Evolutionary conservation across 805 yeast species (phyloP).

Genomic region (Torulaspora microellipsoides): DNA sequence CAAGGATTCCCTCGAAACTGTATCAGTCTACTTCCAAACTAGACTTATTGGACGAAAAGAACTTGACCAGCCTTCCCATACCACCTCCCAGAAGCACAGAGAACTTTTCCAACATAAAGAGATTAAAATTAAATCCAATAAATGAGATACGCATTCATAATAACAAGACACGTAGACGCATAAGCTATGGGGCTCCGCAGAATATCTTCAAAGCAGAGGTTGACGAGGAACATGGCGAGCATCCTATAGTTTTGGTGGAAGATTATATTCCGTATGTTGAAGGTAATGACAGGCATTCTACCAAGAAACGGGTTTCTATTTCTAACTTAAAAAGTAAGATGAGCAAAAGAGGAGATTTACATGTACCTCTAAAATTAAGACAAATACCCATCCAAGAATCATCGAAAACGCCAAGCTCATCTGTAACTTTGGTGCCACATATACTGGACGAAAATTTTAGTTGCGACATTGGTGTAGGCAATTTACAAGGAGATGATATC

Average conservation of each 20-base stretch:
- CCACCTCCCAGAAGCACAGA: conserved; percentile 23
- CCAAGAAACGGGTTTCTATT: conserved; percentile 26
- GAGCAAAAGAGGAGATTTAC: conserved; percentile 18
- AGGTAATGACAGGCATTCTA: neutral
- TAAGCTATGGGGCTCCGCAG: conserved; percentile 13
- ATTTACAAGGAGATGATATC: conserved; percentile 3
- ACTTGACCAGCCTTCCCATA: conserved; percentile 29
- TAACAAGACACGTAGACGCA: conserved; percentile 11
- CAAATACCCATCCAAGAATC: conserved; percentile 1
- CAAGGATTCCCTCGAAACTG: conserved; percentile 25
- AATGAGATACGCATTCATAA: conserved; percentile 21
- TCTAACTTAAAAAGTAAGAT: conserved; percentile 28
- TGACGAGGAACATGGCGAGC: conserved; percentile 10
- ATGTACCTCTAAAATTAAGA: conserved; percentile 25
- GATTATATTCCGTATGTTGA: conserved; percentile 27
- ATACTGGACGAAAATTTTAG: conserved; percentile 5
- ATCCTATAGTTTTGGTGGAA: conserved; percentile 30
- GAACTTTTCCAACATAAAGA: conserved; percentile 3
- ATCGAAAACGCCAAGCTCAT: conserved; percentile 8
- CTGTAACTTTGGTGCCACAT: conserved; percentile 15
- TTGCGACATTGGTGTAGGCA: conserved; percentile 1
- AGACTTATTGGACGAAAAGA: conserved; percentile 30
- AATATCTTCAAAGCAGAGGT: conserved; percentile 1
- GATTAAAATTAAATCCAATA: conserved; percentile 12
- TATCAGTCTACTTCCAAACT: conserved; percentile 27